These are phyloP conservation scores for Didymella segeticola DNA, from an alignment of 2,329 filamentous ascomycete species.

Conservation along the genomic window DNA sequence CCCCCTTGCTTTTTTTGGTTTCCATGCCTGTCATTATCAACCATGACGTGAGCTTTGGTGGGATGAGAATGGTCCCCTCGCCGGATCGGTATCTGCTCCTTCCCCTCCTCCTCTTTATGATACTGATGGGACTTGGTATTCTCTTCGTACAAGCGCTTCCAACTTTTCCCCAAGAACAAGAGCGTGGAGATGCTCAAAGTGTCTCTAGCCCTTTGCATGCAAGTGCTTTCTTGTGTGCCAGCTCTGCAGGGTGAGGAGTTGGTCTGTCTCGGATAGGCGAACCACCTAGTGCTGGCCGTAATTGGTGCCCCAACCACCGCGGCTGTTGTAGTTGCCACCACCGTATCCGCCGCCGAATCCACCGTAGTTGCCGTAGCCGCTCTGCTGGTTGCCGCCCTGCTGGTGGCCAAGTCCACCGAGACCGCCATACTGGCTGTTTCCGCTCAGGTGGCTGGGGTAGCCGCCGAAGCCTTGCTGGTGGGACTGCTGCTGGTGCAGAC, in stretches of 20 bases:
- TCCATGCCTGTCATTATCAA: conserved; percentile 31
- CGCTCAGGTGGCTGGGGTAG: conserved; percentile 59
- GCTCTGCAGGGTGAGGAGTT: neutral
- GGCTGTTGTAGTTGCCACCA: conserved; percentile 51
- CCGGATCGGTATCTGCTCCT: conserved; percentile 31
- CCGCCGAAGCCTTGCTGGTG: conserved; percentile 65
- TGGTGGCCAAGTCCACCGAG: conserved; percentile 61
- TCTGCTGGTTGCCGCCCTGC: conserved; percentile 54
- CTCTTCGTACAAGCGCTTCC: conserved; percentile 18
- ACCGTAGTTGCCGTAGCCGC: conserved; percentile 53
- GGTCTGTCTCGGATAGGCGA: neutral
- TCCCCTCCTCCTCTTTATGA: conserved; percentile 14
- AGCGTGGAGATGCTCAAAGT: conserved; percentile 2
- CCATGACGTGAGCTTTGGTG: conserved; percentile 23
- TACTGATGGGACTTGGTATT: conserved; percentile 35
- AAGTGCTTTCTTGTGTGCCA: conserved; percentile 9
- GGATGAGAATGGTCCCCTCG: conserved; percentile 32
- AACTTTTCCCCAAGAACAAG: conserved; percentile 2
- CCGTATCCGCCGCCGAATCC: conserved; percentile 48
- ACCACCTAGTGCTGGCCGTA: conserved; percentile 49
- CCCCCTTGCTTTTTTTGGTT: conserved; percentile 39
- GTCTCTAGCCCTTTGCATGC: neutral
- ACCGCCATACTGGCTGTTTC: conserved; percentile 60
- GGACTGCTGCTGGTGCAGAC: conserved; percentile 62
- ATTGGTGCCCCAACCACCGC: conserved; percentile 59